A percentile compares a stretch with the other conserved stretches of the same genome.
These are phyloP conservation scores for Pythium diclinum DNA, from an alignment of 352 stramenopile genomes.

Conservation along the genomic window DNA sequence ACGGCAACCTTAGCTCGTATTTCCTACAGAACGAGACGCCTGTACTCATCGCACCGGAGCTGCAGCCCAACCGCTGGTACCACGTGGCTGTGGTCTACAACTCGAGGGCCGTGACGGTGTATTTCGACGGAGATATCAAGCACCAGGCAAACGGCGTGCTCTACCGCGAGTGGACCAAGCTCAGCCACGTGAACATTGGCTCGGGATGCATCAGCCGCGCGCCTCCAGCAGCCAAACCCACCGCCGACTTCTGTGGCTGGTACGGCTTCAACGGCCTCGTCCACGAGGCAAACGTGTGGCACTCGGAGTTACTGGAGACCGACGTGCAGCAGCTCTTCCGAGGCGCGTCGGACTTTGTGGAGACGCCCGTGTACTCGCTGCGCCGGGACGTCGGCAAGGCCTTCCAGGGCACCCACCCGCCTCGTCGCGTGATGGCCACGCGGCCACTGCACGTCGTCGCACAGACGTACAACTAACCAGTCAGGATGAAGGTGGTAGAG, in stretches of 20 bases:
- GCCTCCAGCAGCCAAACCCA: conserved; percentile 42
- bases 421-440: conserved; percentile 46
- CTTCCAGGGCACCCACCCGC: conserved; percentile 28
- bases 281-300: conserved; percentile 56
- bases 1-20: conserved; percentile 56
- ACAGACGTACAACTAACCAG: conserved; percentile 41
- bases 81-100: conserved; percentile 61
- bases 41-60: conserved; percentile 45
- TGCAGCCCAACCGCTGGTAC: conserved; percentile 61
- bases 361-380: conserved; percentile 52
- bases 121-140: conserved; percentile 59
- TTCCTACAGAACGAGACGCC: conserved; percentile 48
- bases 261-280: conserved; percentile 71
- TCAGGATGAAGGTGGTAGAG: not conserved
- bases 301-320: conserved; percentile 39
- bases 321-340: conserved; percentile 66
- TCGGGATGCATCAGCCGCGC: conserved; percentile 58
- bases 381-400: conserved; percentile 33
- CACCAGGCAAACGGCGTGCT: conserved; percentile 36
- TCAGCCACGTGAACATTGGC: conserved; percentile 55
- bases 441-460: conserved; percentile 61
- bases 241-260: conserved; percentile 61
- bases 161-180: conserved; percentile 38
- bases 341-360: conserved; percentile 46
- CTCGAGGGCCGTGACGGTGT: conserved; percentile 40